Evolutionary conservation across 352 stramenopile species (phyloP).

Genomic region (Pythium aristosporum): DNA sequence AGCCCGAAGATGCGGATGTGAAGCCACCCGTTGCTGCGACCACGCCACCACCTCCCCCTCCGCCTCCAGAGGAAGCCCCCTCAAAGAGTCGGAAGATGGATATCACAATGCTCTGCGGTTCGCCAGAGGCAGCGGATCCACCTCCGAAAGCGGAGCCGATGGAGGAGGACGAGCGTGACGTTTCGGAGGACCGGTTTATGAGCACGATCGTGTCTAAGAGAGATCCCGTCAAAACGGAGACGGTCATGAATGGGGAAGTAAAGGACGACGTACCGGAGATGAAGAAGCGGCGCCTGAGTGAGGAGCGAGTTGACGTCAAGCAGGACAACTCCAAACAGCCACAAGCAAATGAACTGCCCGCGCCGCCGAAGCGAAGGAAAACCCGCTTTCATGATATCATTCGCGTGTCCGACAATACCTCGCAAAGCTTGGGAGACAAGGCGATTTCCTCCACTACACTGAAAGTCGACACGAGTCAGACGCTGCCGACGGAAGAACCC

Average conservation of each 20-base stretch:
- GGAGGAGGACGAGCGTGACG: conserved; percentile 30
- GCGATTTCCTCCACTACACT: background rate
- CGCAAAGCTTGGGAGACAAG: conserved; percentile 1
- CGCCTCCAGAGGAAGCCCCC: background rate
- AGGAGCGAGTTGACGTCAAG: conserved; percentile 7
- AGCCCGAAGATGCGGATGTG: background rate
- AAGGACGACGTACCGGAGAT: background rate
- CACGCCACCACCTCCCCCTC: background rate
- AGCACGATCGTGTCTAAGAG: conserved; percentile 24
- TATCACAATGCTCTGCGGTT: conserved; percentile 36
- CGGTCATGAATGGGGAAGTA: background rate
- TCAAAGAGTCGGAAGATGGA: conserved; percentile 41
- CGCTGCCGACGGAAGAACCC: background rate
- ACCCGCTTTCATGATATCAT: conserved; percentile 26
- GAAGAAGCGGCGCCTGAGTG: conserved; percentile 24
- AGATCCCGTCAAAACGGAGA: conserved; percentile 2
- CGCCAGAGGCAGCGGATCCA: conserved; percentile 13
- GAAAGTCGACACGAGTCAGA: conserved; percentile 3
- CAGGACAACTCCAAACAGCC: conserved; percentile 5
- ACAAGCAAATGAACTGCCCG: background rate
- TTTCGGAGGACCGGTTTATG: conserved; percentile 27
- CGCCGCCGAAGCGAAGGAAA: conserved; percentile 18
- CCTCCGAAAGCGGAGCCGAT: conserved; percentile 19
- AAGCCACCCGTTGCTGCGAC: background rate
- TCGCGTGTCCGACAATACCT: conserved; percentile 7